Percentiles rank a stretch among this genome's conserved stretches.
phyloP scores from a whole-genome alignment of 2,329 filamentous ascomycete genomes.

The Chrysosporium keratinophilum region DNA sequence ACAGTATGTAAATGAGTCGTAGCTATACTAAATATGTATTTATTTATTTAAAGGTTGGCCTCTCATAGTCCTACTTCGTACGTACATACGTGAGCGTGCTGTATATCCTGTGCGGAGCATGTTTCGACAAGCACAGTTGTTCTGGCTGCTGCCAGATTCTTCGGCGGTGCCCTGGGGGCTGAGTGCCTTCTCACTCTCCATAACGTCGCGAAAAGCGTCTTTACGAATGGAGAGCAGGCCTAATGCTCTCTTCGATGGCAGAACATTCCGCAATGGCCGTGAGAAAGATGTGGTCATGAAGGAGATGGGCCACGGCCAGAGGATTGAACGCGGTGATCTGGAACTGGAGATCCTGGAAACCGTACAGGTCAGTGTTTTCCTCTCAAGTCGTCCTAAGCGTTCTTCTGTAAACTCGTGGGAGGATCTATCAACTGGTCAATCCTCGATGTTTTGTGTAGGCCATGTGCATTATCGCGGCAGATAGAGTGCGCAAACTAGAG shows the following conservation, averaged over 20 bases:
- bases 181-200: too few relatives aligned
- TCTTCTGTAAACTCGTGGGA: background rate
- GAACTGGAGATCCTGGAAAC: conserved; percentile 59
- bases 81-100: too few relatives aligned
- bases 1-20: too few relatives aligned
- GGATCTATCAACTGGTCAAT: conserved; percentile 11
- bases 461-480: conserved; percentile 83
- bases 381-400: background rate
- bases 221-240: background rate
- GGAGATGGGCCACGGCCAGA: conserved; percentile 58
- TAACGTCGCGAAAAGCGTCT: too few relatives aligned
- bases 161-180: too few relatives aligned
- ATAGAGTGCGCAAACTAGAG: conserved; percentile 58
- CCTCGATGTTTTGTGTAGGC: conserved; percentile 43
- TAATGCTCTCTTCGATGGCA: conserved; percentile 20
- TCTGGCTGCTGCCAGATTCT: too few relatives aligned
- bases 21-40: too few relatives aligned
- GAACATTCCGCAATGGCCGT: conserved; percentile 79
- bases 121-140: too few relatives aligned
- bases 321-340: conserved; percentile 60
- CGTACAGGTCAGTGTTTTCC: conserved; percentile 51
- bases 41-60: too few relatives aligned
- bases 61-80: too few relatives aligned
- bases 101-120: too few relatives aligned
- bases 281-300: conserved; percentile 63